Conservation (phyloP, 2,329 filamentous ascomycete species). For the Colletotrichum sp. region DNA sequence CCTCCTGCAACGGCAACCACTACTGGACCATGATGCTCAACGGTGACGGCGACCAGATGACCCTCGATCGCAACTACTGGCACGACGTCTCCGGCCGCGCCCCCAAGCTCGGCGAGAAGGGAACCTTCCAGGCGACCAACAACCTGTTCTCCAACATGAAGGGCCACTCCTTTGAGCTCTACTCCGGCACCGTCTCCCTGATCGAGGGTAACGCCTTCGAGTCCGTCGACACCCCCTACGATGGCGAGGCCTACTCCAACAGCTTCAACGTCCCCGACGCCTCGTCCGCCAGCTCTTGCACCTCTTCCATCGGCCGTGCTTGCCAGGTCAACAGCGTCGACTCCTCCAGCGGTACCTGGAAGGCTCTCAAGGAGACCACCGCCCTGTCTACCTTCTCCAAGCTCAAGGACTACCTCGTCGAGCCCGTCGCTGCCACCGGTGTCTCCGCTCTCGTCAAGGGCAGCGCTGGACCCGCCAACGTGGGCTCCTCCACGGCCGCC, state of each 20-base stretch:
- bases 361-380: conserved; percentile 22
- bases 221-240: conserved; percentile 35
- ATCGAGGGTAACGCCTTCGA: conserved; percentile 32
- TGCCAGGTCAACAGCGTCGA: conserved; percentile 13
- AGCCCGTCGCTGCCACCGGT: conserved; percentile 27
- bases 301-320: conserved; percentile 1
- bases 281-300: conserved; percentile 17
- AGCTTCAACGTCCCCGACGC: conserved; percentile 26
- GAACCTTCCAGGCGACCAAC: conserved; percentile 30
- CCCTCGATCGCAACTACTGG: conserved; percentile 36
- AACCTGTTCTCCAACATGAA: conserved; percentile 32
- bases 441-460: conserved; percentile 27
- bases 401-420: conserved; percentile 26
- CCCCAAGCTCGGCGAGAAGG: conserved; percentile 33
- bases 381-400: conserved; percentile 21
- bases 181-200: conserved; percentile 35
- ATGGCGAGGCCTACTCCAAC: conserved; percentile 27
- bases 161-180: conserved; percentile 56
- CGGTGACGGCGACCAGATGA: conserved; percentile 37
- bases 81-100: conserved; percentile 32
- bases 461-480: conserved; percentile 28
- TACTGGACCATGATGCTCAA: conserved; percentile 38
- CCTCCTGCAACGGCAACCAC: conserved; percentile 33
- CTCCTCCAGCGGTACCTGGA: conserved; percentile 25
- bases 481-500: conserved; percentile 17